These are phyloP conservation scores for Sugiyamaella smithiae DNA, from an alignment of 805 yeast species.

Conservation along the genomic window DNA sequence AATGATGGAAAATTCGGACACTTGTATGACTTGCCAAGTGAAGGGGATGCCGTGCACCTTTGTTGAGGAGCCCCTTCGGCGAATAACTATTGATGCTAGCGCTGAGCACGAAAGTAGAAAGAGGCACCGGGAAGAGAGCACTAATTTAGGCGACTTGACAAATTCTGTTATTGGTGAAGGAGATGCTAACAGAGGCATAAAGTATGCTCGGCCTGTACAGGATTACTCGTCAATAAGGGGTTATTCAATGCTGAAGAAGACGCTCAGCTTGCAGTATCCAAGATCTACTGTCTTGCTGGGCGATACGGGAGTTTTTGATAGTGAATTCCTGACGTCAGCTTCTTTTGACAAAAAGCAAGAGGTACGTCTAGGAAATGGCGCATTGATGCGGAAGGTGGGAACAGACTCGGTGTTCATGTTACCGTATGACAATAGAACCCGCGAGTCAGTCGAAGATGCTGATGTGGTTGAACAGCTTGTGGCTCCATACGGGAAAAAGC, in stretches of 20 bases:
- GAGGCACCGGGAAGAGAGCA: neutral
- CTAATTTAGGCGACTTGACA: slow-evolving; percentile 28
- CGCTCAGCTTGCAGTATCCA: slow-evolving; percentile 77
- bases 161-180: slow-evolving; percentile 29
- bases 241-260: slow-evolving; percentile 61
- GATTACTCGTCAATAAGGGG: slow-evolving; percentile 66
- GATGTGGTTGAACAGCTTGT: slow-evolving; percentile 82
- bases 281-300: slow-evolving; percentile 88
- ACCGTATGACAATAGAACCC: slow-evolving; percentile 72
- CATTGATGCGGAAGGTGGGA: slow-evolving; percentile 75
- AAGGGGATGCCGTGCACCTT: slow-evolving; percentile 74
- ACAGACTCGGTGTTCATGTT: slow-evolving; percentile 71
- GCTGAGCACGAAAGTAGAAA: neutral
- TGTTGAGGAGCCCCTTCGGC: slow-evolving; percentile 41
- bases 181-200: slow-evolving; percentile 5
- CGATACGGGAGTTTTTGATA: slow-evolving; percentile 81
- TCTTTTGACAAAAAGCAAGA: slow-evolving; percentile 72
- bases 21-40: slow-evolving; percentile 74
- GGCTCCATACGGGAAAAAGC: slow-evolving; percentile 86
- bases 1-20: slow-evolving; percentile 47
- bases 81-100: neutral
- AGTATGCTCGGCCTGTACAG: slow-evolving; percentile 51
- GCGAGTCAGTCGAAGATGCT: slow-evolving; percentile 68
- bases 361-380: slow-evolving; percentile 62
- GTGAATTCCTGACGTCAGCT: slow-evolving; percentile 60